Evolutionary conservation across 441 rosid species (phyloP).

Genomic region (Pelargonium australe): DNA sequence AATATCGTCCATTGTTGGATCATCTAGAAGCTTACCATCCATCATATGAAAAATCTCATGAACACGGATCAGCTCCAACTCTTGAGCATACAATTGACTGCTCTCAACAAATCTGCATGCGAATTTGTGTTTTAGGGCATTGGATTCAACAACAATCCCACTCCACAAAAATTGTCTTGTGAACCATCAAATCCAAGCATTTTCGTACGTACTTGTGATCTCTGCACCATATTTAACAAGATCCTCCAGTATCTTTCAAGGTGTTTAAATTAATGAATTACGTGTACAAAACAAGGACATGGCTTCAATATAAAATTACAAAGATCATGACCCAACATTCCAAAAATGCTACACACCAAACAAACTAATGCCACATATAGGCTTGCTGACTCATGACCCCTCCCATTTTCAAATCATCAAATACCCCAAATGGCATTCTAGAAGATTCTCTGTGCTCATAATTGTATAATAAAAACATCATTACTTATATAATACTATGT

Average conservation of each 20-base stretch:
- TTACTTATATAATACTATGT: slow-evolving; percentile 25
- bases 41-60: too few species aligned
- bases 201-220: slow-evolving; percentile 4
- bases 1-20: too few species aligned
- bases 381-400: slow-evolving; percentile 25
- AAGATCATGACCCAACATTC: slow-evolving; percentile 25
- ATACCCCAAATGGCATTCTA: slow-evolving; percentile 41
- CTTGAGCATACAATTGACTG: too few species aligned
- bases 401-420: slow-evolving; percentile 24
- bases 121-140: too few species aligned
- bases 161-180: too few species aligned
- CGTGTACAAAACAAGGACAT: slow-evolving; percentile 2
- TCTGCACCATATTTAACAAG: background rate
- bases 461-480: slow-evolving; percentile 16
- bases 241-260: background rate
- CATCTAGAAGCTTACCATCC: too few species aligned
- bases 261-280: background rate
- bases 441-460: slow-evolving; percentile 32
- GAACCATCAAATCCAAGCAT: background rate
- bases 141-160: too few species aligned
- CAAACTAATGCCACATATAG: slow-evolving; percentile 23
- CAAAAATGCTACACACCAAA: slow-evolving; percentile 18
- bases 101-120: too few species aligned
- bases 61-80: too few species aligned
- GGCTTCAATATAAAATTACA: background rate